These are phyloP conservation scores for Mycena galopus DNA, from an alignment of 768 basidiomycete species.

Conservation along the genomic window DNA sequence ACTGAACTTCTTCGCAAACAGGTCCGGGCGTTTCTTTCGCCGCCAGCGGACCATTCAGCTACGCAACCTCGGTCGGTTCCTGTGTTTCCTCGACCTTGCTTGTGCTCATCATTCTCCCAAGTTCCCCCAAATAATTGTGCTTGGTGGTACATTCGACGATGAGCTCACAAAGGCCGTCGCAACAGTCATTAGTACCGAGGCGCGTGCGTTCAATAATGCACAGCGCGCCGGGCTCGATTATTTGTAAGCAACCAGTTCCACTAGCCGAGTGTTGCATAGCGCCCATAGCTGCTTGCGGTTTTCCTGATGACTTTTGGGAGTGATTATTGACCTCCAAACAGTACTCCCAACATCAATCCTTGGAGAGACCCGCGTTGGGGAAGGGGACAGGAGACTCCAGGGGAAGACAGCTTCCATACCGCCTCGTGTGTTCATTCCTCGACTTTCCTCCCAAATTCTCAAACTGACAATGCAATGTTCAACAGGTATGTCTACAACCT, in stretches of 20 bases:
- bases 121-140: slow-evolving; percentile 68
- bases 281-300: too few species aligned
- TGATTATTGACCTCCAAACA: too few species aligned
- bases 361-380: slow-evolving; percentile 67
- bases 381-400: slow-evolving; percentile 72
- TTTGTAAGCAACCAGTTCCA: too few species aligned
- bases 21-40: slow-evolving; percentile 67
- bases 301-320: too few species aligned
- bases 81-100: not conserved
- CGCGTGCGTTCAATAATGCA: slow-evolving; percentile 69
- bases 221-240: slow-evolving; percentile 67
- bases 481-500: slow-evolving; percentile 64
- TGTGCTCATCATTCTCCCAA: not conserved
- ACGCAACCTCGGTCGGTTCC: slow-evolving; percentile 57
- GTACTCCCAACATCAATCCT: slow-evolving; percentile 68
- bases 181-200: slow-evolving; percentile 66
- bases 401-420: slow-evolving; percentile 69
- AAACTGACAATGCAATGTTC: too few species aligned
- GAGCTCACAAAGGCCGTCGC: slow-evolving; percentile 62
- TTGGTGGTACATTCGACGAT: slow-evolving; percentile 71
- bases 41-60: slow-evolving; percentile 63
- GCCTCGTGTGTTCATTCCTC: slow-evolving; percentile 28
- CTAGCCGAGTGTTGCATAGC: too few species aligned
- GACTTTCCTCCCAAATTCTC: too few species aligned
- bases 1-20: not conserved